Conservation (phyloP, 78 protist genomes). For the slime mould (Dictyostelium discoideum) region DNA sequence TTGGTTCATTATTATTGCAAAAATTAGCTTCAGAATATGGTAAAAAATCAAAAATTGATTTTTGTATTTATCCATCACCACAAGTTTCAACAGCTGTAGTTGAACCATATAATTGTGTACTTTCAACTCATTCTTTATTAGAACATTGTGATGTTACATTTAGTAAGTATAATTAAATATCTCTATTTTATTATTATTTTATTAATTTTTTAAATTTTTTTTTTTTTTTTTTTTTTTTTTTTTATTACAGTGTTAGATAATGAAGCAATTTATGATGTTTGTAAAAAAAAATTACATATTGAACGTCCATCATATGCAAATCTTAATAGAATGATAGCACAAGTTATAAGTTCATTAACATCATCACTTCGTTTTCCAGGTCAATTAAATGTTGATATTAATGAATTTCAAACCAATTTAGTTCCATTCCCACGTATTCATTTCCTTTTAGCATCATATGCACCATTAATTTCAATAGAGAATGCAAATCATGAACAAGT, state of each 20-base stretch:
- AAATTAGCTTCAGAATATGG: constrained; percentile 99
- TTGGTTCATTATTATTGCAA: constrained; percentile 97
- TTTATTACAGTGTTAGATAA: constrained; percentile 88
- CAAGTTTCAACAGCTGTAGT: constrained; percentile 99
- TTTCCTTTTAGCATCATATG: constrained; percentile 95
- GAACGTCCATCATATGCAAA: constrained; percentile 99
- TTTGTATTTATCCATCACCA: constrained; percentile 97
- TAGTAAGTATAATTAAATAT: background rate
- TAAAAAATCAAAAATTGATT: constrained; percentile 98
- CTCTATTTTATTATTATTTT: too few species aligned
- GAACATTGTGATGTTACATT: constrained; percentile 98
- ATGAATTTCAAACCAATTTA: constrained; percentile 99
- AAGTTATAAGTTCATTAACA: constrained; percentile 97
- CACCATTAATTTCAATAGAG: constrained; percentile 99
- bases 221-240: too few species aligned
- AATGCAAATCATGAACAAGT: constrained; percentile 98
- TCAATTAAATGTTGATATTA: constrained; percentile 98
- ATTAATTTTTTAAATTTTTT: too few species aligned
- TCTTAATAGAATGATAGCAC: constrained; percentile 99
- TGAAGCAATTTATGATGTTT: constrained; percentile 99
- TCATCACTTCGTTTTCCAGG: constrained; percentile 99
- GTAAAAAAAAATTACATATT: constrained; percentile 97
- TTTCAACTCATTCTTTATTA: constrained; percentile 96
- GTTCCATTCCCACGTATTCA: constrained; percentile 99
- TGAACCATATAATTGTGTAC: constrained; percentile 99